Evolutionary conservation across 345 rosid genomes (phyloP).

Genomic region (Brassica rapa): DNA sequence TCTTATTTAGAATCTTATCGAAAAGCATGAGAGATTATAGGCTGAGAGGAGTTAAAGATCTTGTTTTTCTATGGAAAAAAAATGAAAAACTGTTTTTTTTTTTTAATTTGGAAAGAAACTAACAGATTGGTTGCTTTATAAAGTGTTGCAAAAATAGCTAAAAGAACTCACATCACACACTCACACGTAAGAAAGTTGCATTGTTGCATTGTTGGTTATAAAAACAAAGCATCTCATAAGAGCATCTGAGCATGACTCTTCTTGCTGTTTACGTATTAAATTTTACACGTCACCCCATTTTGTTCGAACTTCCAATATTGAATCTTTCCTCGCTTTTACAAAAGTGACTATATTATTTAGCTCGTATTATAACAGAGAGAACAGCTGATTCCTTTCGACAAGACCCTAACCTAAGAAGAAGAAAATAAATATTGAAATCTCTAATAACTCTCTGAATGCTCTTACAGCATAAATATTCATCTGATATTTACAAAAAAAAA

Average conservation of each 20-base stretch:
- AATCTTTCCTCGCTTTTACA: background rate
- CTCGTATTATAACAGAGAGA: background rate
- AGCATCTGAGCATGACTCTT: background rate
- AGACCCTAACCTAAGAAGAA: background rate
- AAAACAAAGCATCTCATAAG: background rate
- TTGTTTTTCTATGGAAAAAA: background rate
- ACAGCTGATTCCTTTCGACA: background rate
- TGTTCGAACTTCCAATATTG: background rate
- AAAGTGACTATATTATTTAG: background rate
- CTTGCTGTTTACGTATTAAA: background rate
- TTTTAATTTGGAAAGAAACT: background rate
- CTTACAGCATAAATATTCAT: no score
- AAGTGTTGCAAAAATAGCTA: conserved; percentile 12
- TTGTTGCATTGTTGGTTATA: conserved; percentile 9
- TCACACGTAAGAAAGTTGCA: background rate
- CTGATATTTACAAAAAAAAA: no score
- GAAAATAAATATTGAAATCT: no score
- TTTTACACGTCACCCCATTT: conserved; percentile 12
- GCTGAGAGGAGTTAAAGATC: background rate
- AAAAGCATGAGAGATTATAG: background rate
- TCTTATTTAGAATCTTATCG: background rate
- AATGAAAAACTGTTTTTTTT: background rate
- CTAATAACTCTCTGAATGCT: no score
- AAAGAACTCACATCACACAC: conserved; percentile 15
- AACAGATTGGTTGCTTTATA: conserved; percentile 1